Conservation (phyloP, 164 flowering plant genomes). For the Liriodendron chinense region DNA sequence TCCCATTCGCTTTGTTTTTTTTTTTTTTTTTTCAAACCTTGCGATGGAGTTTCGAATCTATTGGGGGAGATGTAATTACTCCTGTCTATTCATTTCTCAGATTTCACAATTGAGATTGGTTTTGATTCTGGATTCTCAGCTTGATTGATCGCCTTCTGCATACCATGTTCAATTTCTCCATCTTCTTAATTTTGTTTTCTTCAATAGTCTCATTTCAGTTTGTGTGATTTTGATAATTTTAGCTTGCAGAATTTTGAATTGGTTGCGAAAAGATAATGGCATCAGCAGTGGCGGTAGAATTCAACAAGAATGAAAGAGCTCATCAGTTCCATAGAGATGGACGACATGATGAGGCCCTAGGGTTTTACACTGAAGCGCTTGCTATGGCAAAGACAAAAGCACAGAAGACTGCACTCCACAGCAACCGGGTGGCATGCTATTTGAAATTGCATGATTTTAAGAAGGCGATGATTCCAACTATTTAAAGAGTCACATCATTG, state of each 20-base stretch:
- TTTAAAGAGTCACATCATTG: not conserved
- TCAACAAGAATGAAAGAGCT: conserved; percentile 72
- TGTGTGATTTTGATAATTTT: no score
- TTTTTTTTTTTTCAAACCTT: no score
- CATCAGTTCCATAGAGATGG: conserved; percentile 92
- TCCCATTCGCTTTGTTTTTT: no score
- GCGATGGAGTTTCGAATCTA: no score
- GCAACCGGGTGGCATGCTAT: conserved; percentile 90
- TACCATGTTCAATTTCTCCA: no score
- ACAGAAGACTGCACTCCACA: conserved; percentile 88
- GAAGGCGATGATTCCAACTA: conserved; percentile 38
- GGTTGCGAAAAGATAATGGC: not conserved
- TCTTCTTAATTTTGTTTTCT: no score
- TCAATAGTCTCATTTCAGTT: no score
- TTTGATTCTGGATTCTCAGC: no score
- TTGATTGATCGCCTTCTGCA: no score
- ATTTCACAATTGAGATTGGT: no score
- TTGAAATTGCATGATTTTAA: conserved; percentile 74
- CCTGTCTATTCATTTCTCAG: no score
- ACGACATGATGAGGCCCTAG: conserved; percentile 60
- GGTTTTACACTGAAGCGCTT: conserved; percentile 76
- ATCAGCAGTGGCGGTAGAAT: conserved; percentile 6
- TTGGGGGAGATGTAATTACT: no score
- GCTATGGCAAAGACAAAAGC: conserved; percentile 64
- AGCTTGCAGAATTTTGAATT: not conserved